Evolutionary conservation across 2,329 filamentous ascomycete genomes (phyloP).

Genomic region (Pseudogymnoascus sp.): DNA sequence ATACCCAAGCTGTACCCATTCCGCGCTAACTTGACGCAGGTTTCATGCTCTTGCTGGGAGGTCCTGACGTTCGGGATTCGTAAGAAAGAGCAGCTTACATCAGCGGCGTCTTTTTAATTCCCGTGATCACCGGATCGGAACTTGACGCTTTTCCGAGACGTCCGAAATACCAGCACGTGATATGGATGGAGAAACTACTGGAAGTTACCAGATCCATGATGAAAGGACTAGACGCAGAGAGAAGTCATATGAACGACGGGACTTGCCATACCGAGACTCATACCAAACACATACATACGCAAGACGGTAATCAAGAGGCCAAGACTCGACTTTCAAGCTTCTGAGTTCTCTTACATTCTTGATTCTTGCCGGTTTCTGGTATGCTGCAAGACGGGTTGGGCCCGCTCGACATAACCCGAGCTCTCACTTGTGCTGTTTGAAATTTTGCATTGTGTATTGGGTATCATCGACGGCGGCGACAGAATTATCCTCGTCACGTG

Average conservation of each 20-base stretch:
- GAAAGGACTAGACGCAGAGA: background rate
- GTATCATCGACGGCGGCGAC: background rate
- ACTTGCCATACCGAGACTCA: background rate
- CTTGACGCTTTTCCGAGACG: background rate
- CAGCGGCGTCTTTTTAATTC: background rate
- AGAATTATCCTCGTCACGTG: background rate
- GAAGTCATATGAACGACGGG: background rate
- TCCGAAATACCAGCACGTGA: background rate
- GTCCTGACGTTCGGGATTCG: background rate
- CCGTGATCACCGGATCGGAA: background rate
- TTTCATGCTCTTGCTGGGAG: background rate
- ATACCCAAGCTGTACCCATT: background rate
- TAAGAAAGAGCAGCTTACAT: background rate
- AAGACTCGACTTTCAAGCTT: background rate
- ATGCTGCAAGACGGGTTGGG: background rate
- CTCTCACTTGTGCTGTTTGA: background rate
- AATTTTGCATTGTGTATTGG: background rate
- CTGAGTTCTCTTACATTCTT: background rate
- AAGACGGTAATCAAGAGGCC: background rate
- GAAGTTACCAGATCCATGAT: background rate
- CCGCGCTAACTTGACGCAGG: background rate
- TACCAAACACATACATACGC: background rate
- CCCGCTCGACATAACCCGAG: background rate
- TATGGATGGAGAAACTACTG: background rate
- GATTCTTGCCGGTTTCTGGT: background rate